Base-by-base conservation (phyloP, 202 grass and related monocot species). In the Zoysia matrella region DNA sequence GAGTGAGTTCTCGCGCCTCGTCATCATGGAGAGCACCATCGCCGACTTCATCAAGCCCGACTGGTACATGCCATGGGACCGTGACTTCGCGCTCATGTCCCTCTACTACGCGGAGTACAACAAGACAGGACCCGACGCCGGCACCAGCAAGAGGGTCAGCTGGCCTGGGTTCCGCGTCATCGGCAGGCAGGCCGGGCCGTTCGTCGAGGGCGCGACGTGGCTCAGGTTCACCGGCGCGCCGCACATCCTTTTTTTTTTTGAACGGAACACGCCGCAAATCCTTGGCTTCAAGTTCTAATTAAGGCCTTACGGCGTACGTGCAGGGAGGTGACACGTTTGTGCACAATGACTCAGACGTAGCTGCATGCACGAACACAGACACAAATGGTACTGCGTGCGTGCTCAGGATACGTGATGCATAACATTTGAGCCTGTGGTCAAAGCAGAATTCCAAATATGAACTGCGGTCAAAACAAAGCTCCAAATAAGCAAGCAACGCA, bases 41-140 rank as follows among this genome's bases (percentile, higher is more conserved):
- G 93, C 90, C 15, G 90, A 96, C 71, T 88, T 93, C 77, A 83
- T 96, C 77, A 83, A 76, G 73, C 93, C 93, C 16, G 90, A 85
- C 52, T 88, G 93, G 10, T 96, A 87, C 79, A 86, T 93, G 90
- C 86, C 93, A 0, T 96, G 90, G 93, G 30, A 96, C 79, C 74
- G 88, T 3, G 88, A 90, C 4, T 93, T 96, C 69, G 93, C 11
- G 16, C 44, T 96, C 64, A 89, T 91, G 76, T 91, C 93, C 52
- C 86, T 96, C 77, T 96, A 89, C 80, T 96, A 93, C 82, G 93
- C 93, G 11, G 93, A 96, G 88, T 96, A 89, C 88, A 87, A 64
- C 76, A 96, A 96, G 86, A 80, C 86, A 8, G 93, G 93, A 1
- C 93, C 93, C 6, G 93, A 88, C 8, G 90, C 93, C 47, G 88